Evolutionary conservation across 805 yeast species (phyloP), one percentile per base, ranked within the genome.

Genomic region (Saccharomyces kudriavzevii): DNA sequence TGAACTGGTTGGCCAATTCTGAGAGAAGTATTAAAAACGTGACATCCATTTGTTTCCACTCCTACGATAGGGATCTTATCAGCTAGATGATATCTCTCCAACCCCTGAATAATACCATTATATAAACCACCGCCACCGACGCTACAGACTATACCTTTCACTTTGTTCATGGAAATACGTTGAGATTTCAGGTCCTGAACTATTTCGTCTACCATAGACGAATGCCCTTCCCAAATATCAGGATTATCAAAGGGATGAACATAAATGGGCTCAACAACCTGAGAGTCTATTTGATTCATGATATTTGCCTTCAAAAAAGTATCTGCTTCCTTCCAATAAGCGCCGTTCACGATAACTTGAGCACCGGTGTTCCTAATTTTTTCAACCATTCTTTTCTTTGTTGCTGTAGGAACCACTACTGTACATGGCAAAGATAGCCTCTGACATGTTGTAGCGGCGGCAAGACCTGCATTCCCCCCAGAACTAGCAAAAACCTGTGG

Each of bases 41-140:
- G 83, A 13, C 84, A 82, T 22, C 83, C 84, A n/a, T 66, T 70
- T 0, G 89, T 82, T 62, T 85, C 90, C 3, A 83, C 76, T 14
- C 79, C 78, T 17, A 77, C 59, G 4, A 79, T 68, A 54, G 79
- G 71, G 57, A 72, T 60, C 54, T 54, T 72, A 24, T 74, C 67
- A 24, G 67, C 61, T 40, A 73, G 51, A 3, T 66, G 63, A 57
- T 74, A 60, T 43, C 66, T 65, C 47, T 66, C 57, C 51, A 80
- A 61, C 0, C 84, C 84, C 49, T 69, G 60, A 53, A 74, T 72
- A 1, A 80, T 65, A 4, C 85, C 84, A 59, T 77, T 76, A 66
- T 78, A 79, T 26, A 80, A 67, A 0, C 84, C 84, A 14, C 84
- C 84, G 6, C 84, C 84, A 5, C 84, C 84, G 47, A 79, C 75